Evolutionary conservation across 176 grass and related monocot genomes (phyloP), one percentile per base, ranked within the genome.

Genomic region (Carex pumila): DNA sequence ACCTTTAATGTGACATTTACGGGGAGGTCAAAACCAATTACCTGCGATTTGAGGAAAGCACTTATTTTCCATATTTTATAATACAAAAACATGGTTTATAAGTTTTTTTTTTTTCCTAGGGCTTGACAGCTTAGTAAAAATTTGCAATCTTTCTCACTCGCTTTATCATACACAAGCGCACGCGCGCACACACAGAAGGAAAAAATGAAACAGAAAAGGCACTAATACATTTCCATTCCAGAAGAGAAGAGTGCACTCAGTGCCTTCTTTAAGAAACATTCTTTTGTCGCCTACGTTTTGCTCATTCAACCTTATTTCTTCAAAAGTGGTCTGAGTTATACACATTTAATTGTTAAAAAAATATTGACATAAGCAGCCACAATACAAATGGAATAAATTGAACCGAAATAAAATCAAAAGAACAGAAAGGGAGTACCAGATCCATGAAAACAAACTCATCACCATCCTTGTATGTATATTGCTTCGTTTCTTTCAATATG

Each of bases 391-490:
- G 73, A 83, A 36, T 12, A 81, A 84, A 0, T 55, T 54, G 59
- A 69, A 69, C 71, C 39, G 14, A 61, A 61, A 72, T 61, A 65
- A 25, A 76, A 76, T 81, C 61, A 15, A 13, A 41, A 21, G 3
- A 82, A 82, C 3, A 15, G 56, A 19, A 80, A 69, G 18, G 5
- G 25, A 19, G 4, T 92, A 95, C 96, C 93, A 99, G 77, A 90
- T 99, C 93, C 96, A 99, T 95, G 78, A 95, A 99, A 84, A 99
- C 91, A 43, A 85, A 98, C 68, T 98, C 91, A 60, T 85, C 12
- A 2, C 93, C 89, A 86, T 98, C 95, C 81, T 95, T 98, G 83
- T 98, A 98, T 50, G 95, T 98, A 49, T 93, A 98, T 83, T 98
- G 95, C 66, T 98, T 95, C 15, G 87, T 90, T 79, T 95, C 95